Evolutionary conservation across 345 rosid genomes (phyloP), one percentile per base, ranked within the genome.

Genomic region (Citrus sp.): DNA sequence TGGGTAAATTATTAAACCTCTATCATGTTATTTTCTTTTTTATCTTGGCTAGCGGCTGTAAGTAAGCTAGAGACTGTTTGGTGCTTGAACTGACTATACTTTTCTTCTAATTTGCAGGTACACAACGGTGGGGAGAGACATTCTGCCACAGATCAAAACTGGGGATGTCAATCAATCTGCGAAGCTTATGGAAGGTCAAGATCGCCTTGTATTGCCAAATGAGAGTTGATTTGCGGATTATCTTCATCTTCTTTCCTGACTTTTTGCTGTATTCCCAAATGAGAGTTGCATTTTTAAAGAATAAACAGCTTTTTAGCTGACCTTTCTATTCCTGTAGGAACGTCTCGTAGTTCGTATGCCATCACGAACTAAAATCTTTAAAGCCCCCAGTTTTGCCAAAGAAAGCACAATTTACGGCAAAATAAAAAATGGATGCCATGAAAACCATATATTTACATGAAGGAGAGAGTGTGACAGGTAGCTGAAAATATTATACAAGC

Each of bases 101-200:
- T 27, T 27, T 27, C 27, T 27, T 27, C 27, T 27, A 27, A 32
- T 68, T 19, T 10, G 70, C 85, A 92, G 98, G 58, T 95, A 93
- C 72, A 84, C 92, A 63, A 91, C 94, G 21, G 67, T 81, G 32
- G 97, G 98, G 68, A 90, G 87, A 88, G 97, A 92, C 6, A 75
- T 92, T 77, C 90, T 95, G 75, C 85, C 92, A 13, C 94, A 95
- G 91, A 90, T 95, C 80, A 92, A 88, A 87, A 88, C 93, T 1
- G 95, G 95, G 76, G 97, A 92, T 79, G 59, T 91, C 59, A 93
- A 93, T 78, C 87, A 79, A 84, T 87, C 94, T 28, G 94, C 94
- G 9, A 88, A 89, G 89, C 79, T 91, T 54, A 84, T 92, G 32
- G 87, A 92, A 72, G 96, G 99, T 65, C 90, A 84, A 82, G 25